Percentiles rank a stretch among this genome's conserved stretches.
These are phyloP conservation scores for Dysphania ambrosioides DNA, from an alignment of 148 eudicot genomes.

Conservation along the genomic window DNA sequence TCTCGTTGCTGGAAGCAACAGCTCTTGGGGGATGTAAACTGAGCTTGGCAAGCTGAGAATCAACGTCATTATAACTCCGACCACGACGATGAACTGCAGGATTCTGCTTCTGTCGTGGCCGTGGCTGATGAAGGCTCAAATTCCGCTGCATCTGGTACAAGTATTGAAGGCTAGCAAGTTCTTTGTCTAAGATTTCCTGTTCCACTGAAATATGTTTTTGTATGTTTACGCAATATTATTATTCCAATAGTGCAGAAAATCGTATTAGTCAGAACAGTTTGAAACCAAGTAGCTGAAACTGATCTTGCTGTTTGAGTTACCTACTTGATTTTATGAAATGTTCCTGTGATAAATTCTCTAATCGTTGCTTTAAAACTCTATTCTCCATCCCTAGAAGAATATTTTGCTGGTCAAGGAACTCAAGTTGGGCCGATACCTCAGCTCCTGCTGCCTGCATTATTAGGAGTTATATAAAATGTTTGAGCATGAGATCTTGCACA, in stretches of 20 bases:
- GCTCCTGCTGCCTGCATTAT: constrained; percentile 53
- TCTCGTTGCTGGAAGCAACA: constrained; percentile 21
- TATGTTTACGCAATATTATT: not conserved
- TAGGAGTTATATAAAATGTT: not conserved
- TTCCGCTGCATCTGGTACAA: constrained; percentile 53
- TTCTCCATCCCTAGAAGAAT: constrained; percentile 74
- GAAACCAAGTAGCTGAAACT: not conserved
- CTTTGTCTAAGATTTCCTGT: constrained; percentile 74
- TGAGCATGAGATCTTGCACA: not conserved
- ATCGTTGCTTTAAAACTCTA: constrained; percentile 58
- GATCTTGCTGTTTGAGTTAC: constrained; percentile 12
- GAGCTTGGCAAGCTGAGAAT: constrained; percentile 43
- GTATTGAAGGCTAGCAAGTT: constrained; percentile 55
- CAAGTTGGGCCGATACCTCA: constrained; percentile 58
- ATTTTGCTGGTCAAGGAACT: constrained; percentile 74
- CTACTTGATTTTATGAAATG: constrained; percentile 62
- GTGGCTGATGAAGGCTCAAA: constrained; percentile 36
- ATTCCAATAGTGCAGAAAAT: not conserved
- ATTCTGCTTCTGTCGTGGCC: constrained; percentile 31
- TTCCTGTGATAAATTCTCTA: constrained; percentile 64
- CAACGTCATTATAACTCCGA: constrained; percentile 47
- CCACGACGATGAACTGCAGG: constrained; percentile 46
- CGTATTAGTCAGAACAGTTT: not conserved
- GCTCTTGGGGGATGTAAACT: constrained; percentile 42
- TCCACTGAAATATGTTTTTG: constrained; percentile 52